Base-by-base conservation (phyloP, 2,329 filamentous ascomycete species). In the Stagonosporopsis tanaceti region DNA sequence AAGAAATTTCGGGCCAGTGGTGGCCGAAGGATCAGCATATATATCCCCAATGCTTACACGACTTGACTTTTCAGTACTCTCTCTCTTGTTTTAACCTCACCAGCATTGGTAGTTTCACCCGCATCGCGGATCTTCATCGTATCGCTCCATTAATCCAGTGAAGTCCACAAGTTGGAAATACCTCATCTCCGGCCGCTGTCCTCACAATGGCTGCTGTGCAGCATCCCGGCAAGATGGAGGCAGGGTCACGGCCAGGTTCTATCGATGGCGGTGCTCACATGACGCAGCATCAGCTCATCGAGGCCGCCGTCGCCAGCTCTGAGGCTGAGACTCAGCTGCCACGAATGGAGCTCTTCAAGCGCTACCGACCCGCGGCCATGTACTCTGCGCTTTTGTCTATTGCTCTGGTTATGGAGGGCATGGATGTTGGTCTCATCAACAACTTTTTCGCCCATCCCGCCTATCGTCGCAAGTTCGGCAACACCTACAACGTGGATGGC, bases 381-480 rank as follows among this genome's bases (percentile, higher is more conserved):
- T 96, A 91, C 89, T 91, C 88, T 69, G 69, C 94, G 44, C 80
- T 94, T 60, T 91, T 96, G 72, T 93, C 90, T 7, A 91, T 90
- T 0, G 91, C 89, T 75, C 93, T 95, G 71, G 86, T 86, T 66
- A 96, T 96, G 92, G 91, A 95, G 75, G 91, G 90, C 7, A 94
- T 92, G 78, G 91, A 95, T 73, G 82, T 93, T 60, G 87, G 85
- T 66, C 80, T 94, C 56, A 86, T 93, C 73, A 91, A 89, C 79
- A 92, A 92, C 76, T 91, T 93, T 68, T 92, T 85, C 59, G 77
- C 67, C n/a, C 76, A 77, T 53, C 73, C 72, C 6, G 65, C 72
- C 20, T 79, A 79, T 67, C 74, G 77, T 38, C 48, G 62, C 46
- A 69, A 66, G 51, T 79, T 74, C 50, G 77, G 77, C 48, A 70